Base-by-base conservation (phyloP, 2,329 filamentous ascomycete species). In the Aspergillaceae sp. region DNA sequence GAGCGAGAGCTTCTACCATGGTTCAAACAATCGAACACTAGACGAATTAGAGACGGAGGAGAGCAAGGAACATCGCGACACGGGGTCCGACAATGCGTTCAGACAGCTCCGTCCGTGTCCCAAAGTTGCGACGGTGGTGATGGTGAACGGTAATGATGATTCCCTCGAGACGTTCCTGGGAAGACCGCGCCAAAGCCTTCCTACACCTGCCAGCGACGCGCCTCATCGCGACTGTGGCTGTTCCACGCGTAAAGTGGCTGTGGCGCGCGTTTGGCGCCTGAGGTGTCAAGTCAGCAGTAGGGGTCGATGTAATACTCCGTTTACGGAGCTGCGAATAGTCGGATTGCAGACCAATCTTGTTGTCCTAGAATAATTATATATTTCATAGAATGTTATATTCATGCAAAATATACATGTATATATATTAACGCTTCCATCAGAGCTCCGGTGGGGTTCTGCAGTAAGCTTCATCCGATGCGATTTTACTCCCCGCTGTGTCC, bases 1-100 rank as follows among this genome's bases (percentile, higher is more conserved):
- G 74, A 62, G 67, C 64, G 56, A 77, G 67, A 45, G 61, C 61
- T 52, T 70, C 66, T 52, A 68, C 66, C 67, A 70, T 69, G 55
- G 56, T 69, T 65, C 10, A 53, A 43, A 52, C 42, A 42, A 50
- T 48, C 47, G 47, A 47, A 46, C 42, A 44, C 48, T 45, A 46
- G 45, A 41, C 52, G 49, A 45, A 11, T 38, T 38, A 52, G 43
- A 48, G 42, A 47, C 41, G 46, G 51, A 47, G 48, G 41, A 45
- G 48, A 43, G 46, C 42, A 53, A 59, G 38, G 51, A 59, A 52
- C 62, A 65, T 65, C 54, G 54, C 62, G 58, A 51, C 51, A 43
- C 41, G 40, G 46, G 41, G 43, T 42, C 49, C 42, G 27, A 4
- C 6, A 44, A 41, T 30, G 44, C 46, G 51, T 42, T 52, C 49